Base-by-base conservation (phyloP, 164 flowering plant species). In the Liquidambar formosana region DNA sequence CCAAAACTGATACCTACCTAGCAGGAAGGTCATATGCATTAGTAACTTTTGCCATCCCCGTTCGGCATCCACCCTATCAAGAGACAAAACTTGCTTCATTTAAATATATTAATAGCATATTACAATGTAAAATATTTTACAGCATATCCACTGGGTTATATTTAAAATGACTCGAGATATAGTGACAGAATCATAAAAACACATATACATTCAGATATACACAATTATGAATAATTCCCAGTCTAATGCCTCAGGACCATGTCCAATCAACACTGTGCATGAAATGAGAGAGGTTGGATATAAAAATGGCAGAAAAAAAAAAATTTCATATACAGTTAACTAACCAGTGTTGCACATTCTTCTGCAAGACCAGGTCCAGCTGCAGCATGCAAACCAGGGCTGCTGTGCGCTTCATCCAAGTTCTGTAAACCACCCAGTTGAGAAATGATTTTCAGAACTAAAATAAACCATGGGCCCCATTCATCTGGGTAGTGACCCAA, bases 21-120 rank as follows among this genome's bases (percentile, higher is more conserved):
- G 99, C 97, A 57, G 99, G 99, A 80, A 96, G 97, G 71, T 96
- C 96, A 79, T 91, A 89, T n/a, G 95, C 99, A 75, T 86, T 90
- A 49, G 99, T 93, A 67, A 92, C 90, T 84, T 93, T 96, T 47
- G 99, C 98, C 97, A 96, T 92, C 57, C 99, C 99, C 19, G 99
- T 93, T 51, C 98, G 82, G 61, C 99, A 96, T 70, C 99, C 98
- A 70, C 99, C 99, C 99, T 96, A 81, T 41, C 41, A 62, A 70
- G 25, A 71, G 70, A 76, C 10, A 66, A 44, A 38, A 41, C 26
- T 41, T 27, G 28, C 47, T 47, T 58, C 16, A 49, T 60, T 60
- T 28, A 60, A 8, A 16, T 33, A 59, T 23, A 60, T 8, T 8
- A 16, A 16, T 28, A 1, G 18, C 46, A 60, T 15, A 60, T 8